These are phyloP conservation scores for Onygenales sp. DNA, from an alignment of 2,329 filamentous ascomycete genomes.

Conservation along the genomic window DNA sequence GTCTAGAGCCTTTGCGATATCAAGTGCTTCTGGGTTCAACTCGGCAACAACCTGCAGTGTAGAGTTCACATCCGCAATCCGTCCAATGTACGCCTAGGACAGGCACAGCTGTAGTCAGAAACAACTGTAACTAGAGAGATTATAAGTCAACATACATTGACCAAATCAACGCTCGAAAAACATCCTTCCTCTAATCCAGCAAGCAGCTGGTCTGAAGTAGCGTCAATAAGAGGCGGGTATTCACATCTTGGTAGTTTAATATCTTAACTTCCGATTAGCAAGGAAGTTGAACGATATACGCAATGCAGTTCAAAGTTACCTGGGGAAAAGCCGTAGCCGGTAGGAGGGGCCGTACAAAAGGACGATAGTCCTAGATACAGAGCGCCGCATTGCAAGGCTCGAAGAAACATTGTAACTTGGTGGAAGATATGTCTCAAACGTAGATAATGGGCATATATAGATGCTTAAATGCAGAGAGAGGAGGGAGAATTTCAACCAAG, in stretches of 20 bases:
- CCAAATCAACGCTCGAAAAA: constrained; percentile 49
- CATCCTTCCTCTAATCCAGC: constrained; percentile 38
- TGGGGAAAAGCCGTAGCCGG: neutral
- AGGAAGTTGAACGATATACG: neutral
- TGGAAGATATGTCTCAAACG: no score
- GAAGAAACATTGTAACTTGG: neutral
- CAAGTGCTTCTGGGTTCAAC: constrained; percentile 45
- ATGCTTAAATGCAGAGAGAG: no score
- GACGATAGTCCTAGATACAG: neutral
- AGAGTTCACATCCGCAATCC: constrained; percentile 45
- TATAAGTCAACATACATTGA: constrained; percentile 23
- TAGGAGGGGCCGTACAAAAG: neutral
- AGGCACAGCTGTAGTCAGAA: neutral
- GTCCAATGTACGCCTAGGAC: constrained; percentile 38
- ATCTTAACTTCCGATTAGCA: neutral
- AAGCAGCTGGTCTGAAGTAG: constrained; percentile 41
- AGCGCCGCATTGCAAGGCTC: neutral
- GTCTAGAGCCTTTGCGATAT: constrained; percentile 41
- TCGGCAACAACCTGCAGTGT: constrained; percentile 45
- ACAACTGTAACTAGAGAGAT: neutral
- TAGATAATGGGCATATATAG: no score
- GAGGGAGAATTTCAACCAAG: no score
- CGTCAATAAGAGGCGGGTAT: constrained; percentile 38
- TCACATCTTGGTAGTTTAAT: neutral
- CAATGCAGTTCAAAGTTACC: neutral